Conservation (phyloP, 768 basidiomycete genomes). For the Tephrocybe rancida region DNA sequence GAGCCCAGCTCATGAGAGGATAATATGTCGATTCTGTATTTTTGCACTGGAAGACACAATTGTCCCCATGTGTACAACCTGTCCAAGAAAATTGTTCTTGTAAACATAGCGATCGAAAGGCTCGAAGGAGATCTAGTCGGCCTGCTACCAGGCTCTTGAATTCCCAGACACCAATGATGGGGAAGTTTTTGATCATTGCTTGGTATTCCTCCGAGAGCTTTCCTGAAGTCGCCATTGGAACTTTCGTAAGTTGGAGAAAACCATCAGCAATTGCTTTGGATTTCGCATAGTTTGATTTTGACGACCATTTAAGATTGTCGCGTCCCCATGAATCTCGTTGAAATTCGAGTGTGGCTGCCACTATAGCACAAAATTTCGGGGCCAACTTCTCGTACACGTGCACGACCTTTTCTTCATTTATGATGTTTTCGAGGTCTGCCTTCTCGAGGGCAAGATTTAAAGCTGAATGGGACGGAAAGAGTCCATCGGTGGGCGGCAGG, state of each 20-base stretch:
- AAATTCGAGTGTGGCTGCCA: slow-evolving; percentile 7
- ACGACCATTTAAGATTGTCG: background rate
- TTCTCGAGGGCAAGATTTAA: background rate
- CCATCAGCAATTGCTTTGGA: slow-evolving; percentile 3
- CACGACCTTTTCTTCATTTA: background rate
- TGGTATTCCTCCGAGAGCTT: background rate
- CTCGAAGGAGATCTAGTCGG: no score
- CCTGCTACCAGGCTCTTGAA: background rate
- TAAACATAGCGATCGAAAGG: no score
- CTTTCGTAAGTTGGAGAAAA: background rate
- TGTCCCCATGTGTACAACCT: no score
- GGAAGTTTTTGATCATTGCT: background rate
- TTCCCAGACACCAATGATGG: background rate
- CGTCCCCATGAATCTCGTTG: background rate
- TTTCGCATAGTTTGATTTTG: background rate
- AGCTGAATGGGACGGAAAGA: background rate
- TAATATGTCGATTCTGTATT: no score
- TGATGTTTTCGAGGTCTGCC: background rate
- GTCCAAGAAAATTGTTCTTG: no score
- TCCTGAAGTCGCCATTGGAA: background rate
- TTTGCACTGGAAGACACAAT: no score
- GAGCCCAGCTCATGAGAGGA: no score
- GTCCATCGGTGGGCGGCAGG: background rate
- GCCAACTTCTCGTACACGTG: background rate
- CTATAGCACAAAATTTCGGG: background rate